Base-by-base conservation (phyloP, 176 grass and related monocot genomes). In the Oryza punctata region DNA sequence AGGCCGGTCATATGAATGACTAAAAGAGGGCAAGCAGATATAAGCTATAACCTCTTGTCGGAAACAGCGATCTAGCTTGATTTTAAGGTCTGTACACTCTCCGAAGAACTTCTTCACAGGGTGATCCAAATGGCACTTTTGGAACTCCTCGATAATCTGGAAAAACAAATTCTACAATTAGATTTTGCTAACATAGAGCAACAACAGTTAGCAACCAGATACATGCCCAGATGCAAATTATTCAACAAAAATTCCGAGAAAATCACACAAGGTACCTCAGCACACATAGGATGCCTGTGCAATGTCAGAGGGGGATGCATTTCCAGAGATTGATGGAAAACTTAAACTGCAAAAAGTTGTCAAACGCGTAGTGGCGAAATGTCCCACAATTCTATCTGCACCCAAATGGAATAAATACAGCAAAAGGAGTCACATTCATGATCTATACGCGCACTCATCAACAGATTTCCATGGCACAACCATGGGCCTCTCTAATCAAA, bases 101-200 rank as follows among this genome's bases (percentile, higher is more conserved):
- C 94, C 90, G 18, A 96, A 90, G 32, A 92, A 92, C 63, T 92
- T 92, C 76, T 87, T 89, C 59, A 89, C 67, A 25, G 90, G 90
- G 83, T 96, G 90, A 70, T 96, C 90, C 7, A 64, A 11, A 67
- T 96, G 88, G 35, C 94, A 96, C 80, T 96, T 92, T 65, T 93
- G 94, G 27, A 96, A 96, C 23, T 78, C 86, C 84, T 96, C 83
- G 76, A 93, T 96, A 68, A 96, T 96, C 94, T 91, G n/a, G 28
- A 47, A 5, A 50, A 21, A 33, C 14, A 81, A 21, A 71, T 25
- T 25, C 40, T 19, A 73, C 27, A 2, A 4, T 27, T 40, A 85
- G 14, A 3, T 78, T 69, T 15, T 18, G 18, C 25, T 45, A 10
- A 44, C 18, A 3, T 43, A 60, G 45, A 33, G 15, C 7, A 63